Percentiles rank a stretch among this genome's conserved stretches.
Evolutionary conservation across 768 basidiomycete genomes (phyloP).

Genomic region (Lactarius tabidus): DNA sequence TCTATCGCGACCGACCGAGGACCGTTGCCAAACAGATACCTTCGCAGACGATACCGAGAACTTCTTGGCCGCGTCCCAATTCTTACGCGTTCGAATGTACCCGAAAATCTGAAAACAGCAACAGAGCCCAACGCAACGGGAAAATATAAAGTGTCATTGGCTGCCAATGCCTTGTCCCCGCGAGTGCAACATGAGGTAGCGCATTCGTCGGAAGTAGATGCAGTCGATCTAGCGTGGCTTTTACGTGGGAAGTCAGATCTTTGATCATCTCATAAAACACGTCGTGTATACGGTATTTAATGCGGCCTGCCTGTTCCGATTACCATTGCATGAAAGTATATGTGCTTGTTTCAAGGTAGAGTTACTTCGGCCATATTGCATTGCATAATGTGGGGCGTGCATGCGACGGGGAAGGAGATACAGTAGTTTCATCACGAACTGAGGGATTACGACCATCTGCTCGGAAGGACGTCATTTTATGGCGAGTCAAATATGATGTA

Average conservation of each 20-base stretch:
- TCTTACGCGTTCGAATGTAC: slow-evolving; percentile 34
- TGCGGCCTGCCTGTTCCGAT: not conserved
- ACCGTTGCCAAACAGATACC: slow-evolving; percentile 26
- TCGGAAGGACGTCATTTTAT: not conserved
- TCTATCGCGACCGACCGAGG: not conserved
- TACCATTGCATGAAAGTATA: not conserved
- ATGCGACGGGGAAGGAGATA: too few species aligned
- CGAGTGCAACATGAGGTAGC: slow-evolving; percentile 5
- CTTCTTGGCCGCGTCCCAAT: slow-evolving; percentile 61
- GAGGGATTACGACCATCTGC: too few species aligned
- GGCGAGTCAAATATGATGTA: slow-evolving; percentile 6
- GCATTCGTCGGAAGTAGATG: slow-evolving; percentile 28
- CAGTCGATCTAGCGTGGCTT: slow-evolving; percentile 38
- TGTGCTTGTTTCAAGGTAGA: not conserved
- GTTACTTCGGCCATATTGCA: too few species aligned
- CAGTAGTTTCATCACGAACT: not conserved
- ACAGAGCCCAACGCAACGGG: slow-evolving; percentile 2
- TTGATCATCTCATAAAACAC: not conserved
- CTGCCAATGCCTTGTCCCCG: slow-evolving; percentile 32
- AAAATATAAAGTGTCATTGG: slow-evolving; percentile 34
- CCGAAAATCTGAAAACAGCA: not conserved
- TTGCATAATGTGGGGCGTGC: too few species aligned
- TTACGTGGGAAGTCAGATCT: not conserved
- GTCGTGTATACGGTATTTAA: not conserved
- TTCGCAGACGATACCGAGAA: slow-evolving; percentile 52